Conservation (phyloP, 306 rosid genomes). For the Urtica urens region DNA sequence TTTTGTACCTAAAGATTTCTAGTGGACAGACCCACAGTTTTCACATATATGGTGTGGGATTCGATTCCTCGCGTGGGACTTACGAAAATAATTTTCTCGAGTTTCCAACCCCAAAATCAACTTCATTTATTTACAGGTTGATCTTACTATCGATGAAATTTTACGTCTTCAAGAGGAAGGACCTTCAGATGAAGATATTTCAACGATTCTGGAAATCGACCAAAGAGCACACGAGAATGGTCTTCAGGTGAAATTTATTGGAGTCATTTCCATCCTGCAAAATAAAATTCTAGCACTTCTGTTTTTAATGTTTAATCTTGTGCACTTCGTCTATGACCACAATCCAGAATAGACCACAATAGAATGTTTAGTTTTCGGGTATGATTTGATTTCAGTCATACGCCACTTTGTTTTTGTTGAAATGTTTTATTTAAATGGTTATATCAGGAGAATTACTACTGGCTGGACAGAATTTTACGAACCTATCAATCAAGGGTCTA, state of each 20-base stretch:
- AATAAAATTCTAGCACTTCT: neutral
- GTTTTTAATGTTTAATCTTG: conserved; percentile 1
- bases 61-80: too few relatives aligned
- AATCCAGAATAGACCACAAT: conserved; percentile 1
- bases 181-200: conserved; percentile 72
- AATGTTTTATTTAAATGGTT: conserved; percentile 18
- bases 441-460: conserved; percentile 82
- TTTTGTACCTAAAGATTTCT: too few relatives aligned
- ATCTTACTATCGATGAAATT: conserved; percentile 83
- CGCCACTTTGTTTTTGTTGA: conserved; percentile 11
- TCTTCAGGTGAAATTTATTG: conserved; percentile 57
- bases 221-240: conserved; percentile 96
- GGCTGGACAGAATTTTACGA: conserved; percentile 90
- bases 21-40: neutral
- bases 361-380: too few relatives aligned
- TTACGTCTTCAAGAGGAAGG: conserved; percentile 89
- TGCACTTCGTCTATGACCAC: conserved; percentile 12
- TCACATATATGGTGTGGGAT: neutral
- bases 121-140: conserved; percentile 37
- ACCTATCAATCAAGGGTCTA: conserved; percentile 88
- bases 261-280: conserved; percentile 8
- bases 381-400: conserved; percentile 12
- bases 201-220: conserved; percentile 81
- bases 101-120: neutral
- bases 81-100: too few relatives aligned